Percentiles rank a stretch among this genome's conserved stretches.
These are phyloP conservation scores for Venturia aucupariae DNA, from an alignment of 2,329 filamentous ascomycete species.

Conservation along the genomic window DNA sequence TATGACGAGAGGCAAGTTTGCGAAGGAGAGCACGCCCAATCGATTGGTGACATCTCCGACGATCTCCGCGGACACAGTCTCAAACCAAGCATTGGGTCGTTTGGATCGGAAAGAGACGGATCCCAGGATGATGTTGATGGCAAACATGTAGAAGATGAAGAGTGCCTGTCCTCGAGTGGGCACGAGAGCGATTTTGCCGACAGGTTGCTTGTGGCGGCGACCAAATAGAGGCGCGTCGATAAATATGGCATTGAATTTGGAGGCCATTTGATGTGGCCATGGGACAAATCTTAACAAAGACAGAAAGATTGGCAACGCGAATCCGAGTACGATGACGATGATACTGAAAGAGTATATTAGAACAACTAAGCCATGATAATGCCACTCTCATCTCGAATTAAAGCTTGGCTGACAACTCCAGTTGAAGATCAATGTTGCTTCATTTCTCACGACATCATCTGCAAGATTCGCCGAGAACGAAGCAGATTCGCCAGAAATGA, in stretches of 20 bases:
- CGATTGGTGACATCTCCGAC: conserved; percentile 32
- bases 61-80: conserved; percentile 22
- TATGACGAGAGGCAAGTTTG: conserved; percentile 34
- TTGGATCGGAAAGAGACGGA: conserved; percentile 23
- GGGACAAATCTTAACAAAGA: conserved; percentile 22
- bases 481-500: too few species aligned
- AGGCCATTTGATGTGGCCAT: conserved; percentile 19
- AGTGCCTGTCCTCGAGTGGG: conserved; percentile 37
- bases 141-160: conserved; percentile 34
- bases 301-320: conserved; percentile 22
- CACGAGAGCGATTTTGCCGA: conserved; percentile 29
- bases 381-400: too few species aligned
- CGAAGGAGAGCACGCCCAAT: conserved; percentile 33
- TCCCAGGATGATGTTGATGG: conserved; percentile 30
- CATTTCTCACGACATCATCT: neutral
- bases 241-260: conserved; percentile 26
- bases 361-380: neutral
- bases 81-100: conserved; percentile 21
- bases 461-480: neutral
- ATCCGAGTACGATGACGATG: conserved; percentile 21
- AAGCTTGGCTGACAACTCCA: too few species aligned
- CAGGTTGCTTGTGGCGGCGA: conserved; percentile 24
- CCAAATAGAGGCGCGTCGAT: conserved; percentile 26
- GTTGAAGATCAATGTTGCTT: neutral
- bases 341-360: conserved; percentile 17